Evolutionary conservation across 2,329 filamentous ascomycete species (phyloP).

Genomic region (Colletotrichum sp.): DNA sequence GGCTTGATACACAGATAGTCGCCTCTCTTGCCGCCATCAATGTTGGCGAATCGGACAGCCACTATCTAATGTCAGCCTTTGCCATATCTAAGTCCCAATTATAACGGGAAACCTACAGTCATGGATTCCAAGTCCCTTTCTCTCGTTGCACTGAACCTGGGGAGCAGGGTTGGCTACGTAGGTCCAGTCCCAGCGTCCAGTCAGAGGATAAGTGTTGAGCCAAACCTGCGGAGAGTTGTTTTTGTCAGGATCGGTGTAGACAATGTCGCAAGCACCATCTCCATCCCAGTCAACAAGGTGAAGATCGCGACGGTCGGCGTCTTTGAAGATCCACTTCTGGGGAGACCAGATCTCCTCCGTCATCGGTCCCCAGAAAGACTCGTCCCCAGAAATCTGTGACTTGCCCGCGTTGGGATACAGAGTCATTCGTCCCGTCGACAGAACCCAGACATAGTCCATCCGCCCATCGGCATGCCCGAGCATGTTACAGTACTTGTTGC

Average conservation of each 20-base stretch:
- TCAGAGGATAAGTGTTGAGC: slow-evolving; percentile 24
- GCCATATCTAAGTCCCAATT: rapidly evolving
- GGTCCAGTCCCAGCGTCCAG: background rate
- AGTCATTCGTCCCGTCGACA: background rate
- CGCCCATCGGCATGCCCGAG: background rate
- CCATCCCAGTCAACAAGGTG: slow-evolving; percentile 41
- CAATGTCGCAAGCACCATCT: slow-evolving; percentile 38
- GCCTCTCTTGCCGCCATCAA: slow-evolving; percentile 30
- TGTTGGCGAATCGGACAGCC: slow-evolving; percentile 35
- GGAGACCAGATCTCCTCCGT: slow-evolving; percentile 12
- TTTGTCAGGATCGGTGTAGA: slow-evolving; percentile 30
- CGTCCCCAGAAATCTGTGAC: background rate
- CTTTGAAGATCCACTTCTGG: slow-evolving; percentile 16
- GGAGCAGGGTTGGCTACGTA: slow-evolving; percentile 2
- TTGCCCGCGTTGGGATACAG: slow-evolving; percentile 11
- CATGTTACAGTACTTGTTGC: slow-evolving; percentile 25
- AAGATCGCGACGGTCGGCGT: slow-evolving; percentile 25
- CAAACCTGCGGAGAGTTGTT: slow-evolving; percentile 27
- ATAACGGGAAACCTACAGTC: slow-evolving; percentile 17
- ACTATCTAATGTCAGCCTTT: background rate
- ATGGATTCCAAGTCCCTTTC: slow-evolving; percentile 26
- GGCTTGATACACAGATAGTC: slow-evolving; percentile 37
- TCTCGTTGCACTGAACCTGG: slow-evolving; percentile 25
- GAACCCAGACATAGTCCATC: slow-evolving; percentile 17
- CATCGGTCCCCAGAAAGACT: background rate